Conservation (phyloP, 2,329 filamentous ascomycete species). For the Fusarium falciforme region DNA sequence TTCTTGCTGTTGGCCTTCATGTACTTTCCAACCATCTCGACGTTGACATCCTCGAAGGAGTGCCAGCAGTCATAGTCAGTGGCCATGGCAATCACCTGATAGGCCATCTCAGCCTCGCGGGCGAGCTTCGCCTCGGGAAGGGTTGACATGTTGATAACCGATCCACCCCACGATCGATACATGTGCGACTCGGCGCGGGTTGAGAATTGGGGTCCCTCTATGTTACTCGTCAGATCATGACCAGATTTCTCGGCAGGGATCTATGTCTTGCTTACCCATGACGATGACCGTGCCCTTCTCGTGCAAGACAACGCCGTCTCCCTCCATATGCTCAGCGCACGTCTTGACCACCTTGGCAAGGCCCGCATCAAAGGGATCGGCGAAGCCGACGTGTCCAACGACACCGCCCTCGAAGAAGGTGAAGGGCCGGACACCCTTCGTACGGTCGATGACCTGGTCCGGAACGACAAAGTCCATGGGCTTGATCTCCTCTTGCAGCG, state of each 20-base stretch:
- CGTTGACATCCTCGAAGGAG: constrained; percentile 83
- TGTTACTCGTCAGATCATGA: constrained; percentile 31
- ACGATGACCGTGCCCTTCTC: constrained; percentile 87
- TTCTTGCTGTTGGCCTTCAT: constrained; percentile 95
- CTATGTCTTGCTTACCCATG: constrained; percentile 72
- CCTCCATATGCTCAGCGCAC: constrained; percentile 80
- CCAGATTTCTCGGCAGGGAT: constrained; percentile 2
- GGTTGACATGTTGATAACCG: constrained; percentile 97
- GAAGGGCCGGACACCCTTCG: constrained; percentile 92
- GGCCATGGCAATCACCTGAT: constrained; percentile 99
- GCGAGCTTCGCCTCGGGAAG: constrained; percentile 97
- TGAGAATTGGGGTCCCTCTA: constrained; percentile 97
- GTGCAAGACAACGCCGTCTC: constrained; percentile 87
- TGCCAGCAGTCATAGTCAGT: constrained; percentile 99
- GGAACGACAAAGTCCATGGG: constrained; percentile 97
- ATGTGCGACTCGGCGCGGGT: constrained; percentile 95
- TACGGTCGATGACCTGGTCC: constrained; percentile 96
- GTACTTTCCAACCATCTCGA: constrained; percentile 96
- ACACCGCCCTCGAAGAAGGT: constrained; percentile 96
- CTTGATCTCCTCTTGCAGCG: constrained; percentile 90
- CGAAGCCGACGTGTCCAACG: constrained; percentile 94
- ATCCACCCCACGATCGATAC: constrained; percentile 94
- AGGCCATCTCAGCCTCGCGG: constrained; percentile 93
- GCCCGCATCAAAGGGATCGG: constrained; percentile 89
- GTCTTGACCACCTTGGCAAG: constrained; percentile 81